Evolutionary conservation across 805 yeast genomes (phyloP), one percentile per base, ranked within the genome.

Genomic region (Ogataea nitratoaversa): DNA sequence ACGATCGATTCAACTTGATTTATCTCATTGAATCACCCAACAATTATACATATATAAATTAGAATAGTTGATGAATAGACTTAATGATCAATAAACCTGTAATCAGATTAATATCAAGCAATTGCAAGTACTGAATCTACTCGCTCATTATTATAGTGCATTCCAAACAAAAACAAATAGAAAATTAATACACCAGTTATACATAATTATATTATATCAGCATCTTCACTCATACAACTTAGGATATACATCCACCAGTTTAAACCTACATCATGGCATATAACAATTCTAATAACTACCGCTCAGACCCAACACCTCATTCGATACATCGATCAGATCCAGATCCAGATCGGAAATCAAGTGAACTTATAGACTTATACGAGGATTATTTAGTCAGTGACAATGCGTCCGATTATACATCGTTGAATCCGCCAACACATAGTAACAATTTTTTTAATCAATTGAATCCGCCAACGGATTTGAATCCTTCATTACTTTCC

Each of bases 281-380:
- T 11, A 30, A 23, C 30, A 12, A 23, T 18, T 16, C 22, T 23
- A 30, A 16, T 20, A 29, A 30, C 29, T 29, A 36, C 19, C 32
- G 18, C 12, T 19, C 32, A 5, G 32, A 34, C 18, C 29, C 11
- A 20, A 20, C 12, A 8, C n/a, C 27, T 16, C 38, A 36, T 5
- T 14, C 19, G 5, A 37, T 37, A 18, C 35, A 27, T 25, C 32
- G 32, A 31, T 9, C 38, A 36, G n/a, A n/a, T n/a, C n/a, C 30
- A 17, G 7, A 30, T 31, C 19, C n/a, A n/a, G 35, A 32, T 8
- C 19, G 17, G 8, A 23, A n/a, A 16, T 3, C 25, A 19, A 18
- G 13, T 3, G 59, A 57, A 12, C 45, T 49, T 19, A 51, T 59
- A 0, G 60, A 56, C 22, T 37, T 58, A 2, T 59, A 59, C 35